These are phyloP conservation scores for Quercus phellos DNA, from an alignment of 331 rosid species.

Conservation along the genomic window DNA sequence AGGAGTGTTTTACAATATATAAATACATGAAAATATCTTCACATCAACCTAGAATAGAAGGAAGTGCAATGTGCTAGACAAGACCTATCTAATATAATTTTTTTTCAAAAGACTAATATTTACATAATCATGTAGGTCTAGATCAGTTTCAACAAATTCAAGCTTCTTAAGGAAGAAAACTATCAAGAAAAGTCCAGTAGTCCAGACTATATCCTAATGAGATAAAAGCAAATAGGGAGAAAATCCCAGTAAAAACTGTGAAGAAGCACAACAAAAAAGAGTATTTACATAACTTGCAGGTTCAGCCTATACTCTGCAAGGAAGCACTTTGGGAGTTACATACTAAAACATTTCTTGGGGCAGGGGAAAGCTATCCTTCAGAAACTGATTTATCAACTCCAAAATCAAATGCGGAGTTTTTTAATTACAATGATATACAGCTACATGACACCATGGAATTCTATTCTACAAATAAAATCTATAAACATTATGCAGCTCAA, in stretches of 20 bases:
- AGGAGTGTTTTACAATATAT: background rate
- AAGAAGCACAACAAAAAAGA: background rate
- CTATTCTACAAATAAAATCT: background rate
- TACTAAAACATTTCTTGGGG: background rate
- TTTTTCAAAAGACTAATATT: too few species aligned
- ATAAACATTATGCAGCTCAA: background rate
- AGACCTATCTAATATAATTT: background rate
- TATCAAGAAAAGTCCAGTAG: background rate
- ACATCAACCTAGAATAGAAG: background rate
- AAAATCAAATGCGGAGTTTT: background rate
- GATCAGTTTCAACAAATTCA: background rate
- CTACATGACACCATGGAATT: background rate
- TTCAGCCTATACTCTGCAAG: background rate
- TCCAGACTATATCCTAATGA: background rate
- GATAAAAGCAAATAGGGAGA: background rate
- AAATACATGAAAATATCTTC: too few species aligned
- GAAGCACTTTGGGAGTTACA: background rate
- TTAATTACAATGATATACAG: background rate
- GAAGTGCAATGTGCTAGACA: background rate
- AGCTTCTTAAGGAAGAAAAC: background rate
- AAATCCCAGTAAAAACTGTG: background rate
- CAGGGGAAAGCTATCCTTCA: background rate
- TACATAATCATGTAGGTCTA: too few species aligned
- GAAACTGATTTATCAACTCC: background rate
- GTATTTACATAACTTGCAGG: background rate